Evolutionary conservation across 2,329 filamentous ascomycete species (phyloP), one percentile per base, ranked within the genome.

Genomic region (Fusarium subtropicale): DNA sequence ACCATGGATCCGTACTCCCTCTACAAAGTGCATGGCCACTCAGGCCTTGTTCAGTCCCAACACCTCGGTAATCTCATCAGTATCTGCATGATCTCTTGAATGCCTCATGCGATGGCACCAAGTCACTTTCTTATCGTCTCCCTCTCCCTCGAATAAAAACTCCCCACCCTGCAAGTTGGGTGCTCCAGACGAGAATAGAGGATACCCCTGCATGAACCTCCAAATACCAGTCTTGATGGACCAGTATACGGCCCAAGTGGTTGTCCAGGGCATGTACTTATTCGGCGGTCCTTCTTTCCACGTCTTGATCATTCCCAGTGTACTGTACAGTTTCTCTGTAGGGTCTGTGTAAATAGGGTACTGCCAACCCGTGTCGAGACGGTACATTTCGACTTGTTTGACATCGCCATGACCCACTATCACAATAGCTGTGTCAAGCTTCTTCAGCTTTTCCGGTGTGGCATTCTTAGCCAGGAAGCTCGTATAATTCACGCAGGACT

Each of bases 81-180:
- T 56, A 26, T 67, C 58, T 2, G 67, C 47, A 38, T 70, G 67
- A 3, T 71, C 67, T 11, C 46, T 47, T 1, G 51, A 36, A 5
- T 26, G 8, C 15, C 39, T 60, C 67, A 70, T 70, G 0, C 67
- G 47, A 56, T 70, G 67, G 26, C 67, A 70, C 67, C 67, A 71
- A 0, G 24, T 48, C 15, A 70, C 51, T 3, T 13, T 36, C 36
- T 51, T 70, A 1, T 56, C 31, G 6, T 51, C 46, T 1, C 42
- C 63, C 3, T 60, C 36, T 1, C 63, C 55, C 18, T 57, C 46
- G 12, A 70, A 71, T 8, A 70, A 10, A 15, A 70, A 68, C 30
- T 71, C 67, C 3, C 67, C 67, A 0, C 67, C 67, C 10, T 70
- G 67, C 2, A 64, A 52, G 18, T 56, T 31, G 9, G 64, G 33